These are phyloP conservation scores for Oxytropis ochrocephala DNA, from an alignment of 306 rosid genomes.

Conservation along the genomic window DNA sequence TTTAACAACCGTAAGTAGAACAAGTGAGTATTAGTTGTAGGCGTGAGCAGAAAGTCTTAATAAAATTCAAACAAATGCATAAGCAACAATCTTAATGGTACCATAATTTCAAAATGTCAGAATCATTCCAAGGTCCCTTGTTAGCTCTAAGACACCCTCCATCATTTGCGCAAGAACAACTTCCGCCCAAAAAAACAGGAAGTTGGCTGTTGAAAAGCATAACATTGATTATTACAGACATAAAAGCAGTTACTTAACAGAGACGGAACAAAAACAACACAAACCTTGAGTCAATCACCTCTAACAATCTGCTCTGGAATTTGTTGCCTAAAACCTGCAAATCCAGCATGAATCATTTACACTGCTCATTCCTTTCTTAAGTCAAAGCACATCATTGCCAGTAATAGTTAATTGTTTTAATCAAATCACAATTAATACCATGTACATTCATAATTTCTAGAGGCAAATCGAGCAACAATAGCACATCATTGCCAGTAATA, in stretches of 20 bases:
- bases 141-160: constrained; percentile 87
- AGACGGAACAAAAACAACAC: too few species aligned
- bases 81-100: constrained; percentile 19
- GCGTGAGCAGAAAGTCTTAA: constrained; percentile 1
- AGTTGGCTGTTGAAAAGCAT: constrained; percentile 62
- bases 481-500: too few species aligned
- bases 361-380: constrained; percentile 21
- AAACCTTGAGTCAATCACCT: too few species aligned
- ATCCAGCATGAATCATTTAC: constrained; percentile 21
- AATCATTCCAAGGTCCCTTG: constrained; percentile 97
- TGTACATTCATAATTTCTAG: too few species aligned
- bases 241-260: too few species aligned
- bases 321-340: constrained; percentile 81
- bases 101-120: constrained; percentile 72
- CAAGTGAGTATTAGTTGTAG: constrained; percentile 18
- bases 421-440: too few species aligned
- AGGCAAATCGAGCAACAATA: too few species aligned
- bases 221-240: constrained; percentile 3
- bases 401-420: too few species aligned
- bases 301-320: constrained; percentile 58
- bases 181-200: constrained; percentile 91
- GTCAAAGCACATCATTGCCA: constrained; percentile 18
- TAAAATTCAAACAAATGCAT: background rate
- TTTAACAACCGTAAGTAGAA: constrained; percentile 55
- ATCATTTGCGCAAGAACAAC: constrained; percentile 74